Conservation (phyloP, 495 filamentous ascomycete species). For the Daldinia decipiens region DNA sequence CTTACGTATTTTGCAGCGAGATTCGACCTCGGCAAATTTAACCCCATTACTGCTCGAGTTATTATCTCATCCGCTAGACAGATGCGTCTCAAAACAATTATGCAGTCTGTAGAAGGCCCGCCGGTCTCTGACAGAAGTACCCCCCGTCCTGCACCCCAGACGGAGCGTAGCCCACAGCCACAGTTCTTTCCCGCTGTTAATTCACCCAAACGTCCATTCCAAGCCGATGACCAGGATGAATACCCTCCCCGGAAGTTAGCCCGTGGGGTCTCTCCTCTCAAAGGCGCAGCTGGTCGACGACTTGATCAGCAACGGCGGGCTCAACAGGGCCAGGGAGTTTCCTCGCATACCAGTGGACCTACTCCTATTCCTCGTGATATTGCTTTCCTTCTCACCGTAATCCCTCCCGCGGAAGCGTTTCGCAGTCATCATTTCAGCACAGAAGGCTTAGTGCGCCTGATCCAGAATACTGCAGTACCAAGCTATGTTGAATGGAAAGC, state of each 20-base stretch:
- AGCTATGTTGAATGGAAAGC: slow-evolving; percentile 60
- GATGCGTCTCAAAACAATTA: slow-evolving; percentile 68
- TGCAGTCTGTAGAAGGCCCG: slow-evolving; percentile 63
- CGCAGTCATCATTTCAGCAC: slow-evolving; percentile 71
- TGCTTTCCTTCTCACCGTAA: slow-evolving; percentile 80
- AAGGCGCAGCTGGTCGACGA: slow-evolving; percentile 81
- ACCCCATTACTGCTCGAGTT: slow-evolving; percentile 78
- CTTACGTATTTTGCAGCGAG: slow-evolving; percentile 79
- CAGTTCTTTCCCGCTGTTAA: slow-evolving; percentile 65
- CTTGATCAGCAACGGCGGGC: slow-evolving; percentile 77
- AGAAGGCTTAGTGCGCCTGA: slow-evolving; percentile 74
- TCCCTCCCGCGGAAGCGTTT: slow-evolving; percentile 81
- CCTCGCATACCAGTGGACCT: slow-evolving; percentile 49
- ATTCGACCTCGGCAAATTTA: slow-evolving; percentile 67
- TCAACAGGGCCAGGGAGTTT: slow-evolving; percentile 58
- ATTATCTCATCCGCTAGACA: slow-evolving; percentile 84
- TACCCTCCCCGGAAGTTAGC: slow-evolving; percentile 79
- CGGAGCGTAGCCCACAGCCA: slow-evolving; percentile 58
- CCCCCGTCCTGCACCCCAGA: slow-evolving; percentile 53
- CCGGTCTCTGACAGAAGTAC: slow-evolving; percentile 62
- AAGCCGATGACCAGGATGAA: slow-evolving; percentile 78
- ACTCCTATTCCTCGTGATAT: slow-evolving; percentile 78
- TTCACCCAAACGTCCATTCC: slow-evolving; percentile 80
- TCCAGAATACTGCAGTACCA: slow-evolving; percentile 74
- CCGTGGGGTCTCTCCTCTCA: slow-evolving; percentile 87